phyloP scores from a whole-genome alignment of 163 green algal species.

The Trebouxiophyceae sp. region DNA sequence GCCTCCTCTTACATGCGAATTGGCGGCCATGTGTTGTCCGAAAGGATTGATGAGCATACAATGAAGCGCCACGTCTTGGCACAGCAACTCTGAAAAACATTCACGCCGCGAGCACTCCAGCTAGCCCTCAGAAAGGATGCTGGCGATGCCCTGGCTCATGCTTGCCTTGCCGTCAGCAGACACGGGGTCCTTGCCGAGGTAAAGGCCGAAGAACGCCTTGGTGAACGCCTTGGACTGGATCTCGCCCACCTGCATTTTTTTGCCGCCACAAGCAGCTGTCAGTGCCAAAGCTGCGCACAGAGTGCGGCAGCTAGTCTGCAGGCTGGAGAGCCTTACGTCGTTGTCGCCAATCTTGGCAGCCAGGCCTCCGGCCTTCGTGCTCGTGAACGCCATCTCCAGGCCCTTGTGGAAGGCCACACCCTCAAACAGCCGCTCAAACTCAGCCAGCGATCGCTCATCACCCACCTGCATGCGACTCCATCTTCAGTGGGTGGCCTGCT shows the following conservation, averaged over 20 bases:
- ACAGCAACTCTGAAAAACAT: too few relatives aligned
- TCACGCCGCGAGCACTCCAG: too few relatives aligned
- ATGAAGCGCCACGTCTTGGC: too few relatives aligned
- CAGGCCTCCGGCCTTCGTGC: slow-evolving; percentile 33
- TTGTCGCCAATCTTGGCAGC: slow-evolving; percentile 45
- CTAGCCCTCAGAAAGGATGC: too few relatives aligned
- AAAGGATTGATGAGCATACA: too few relatives aligned
- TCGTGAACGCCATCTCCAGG: slow-evolving; percentile 52
- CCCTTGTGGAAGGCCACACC: slow-evolving; percentile 50
- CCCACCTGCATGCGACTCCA: too few relatives aligned
- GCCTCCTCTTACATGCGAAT: too few relatives aligned
- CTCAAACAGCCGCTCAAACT: slow-evolving; percentile 56
- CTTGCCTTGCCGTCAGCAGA: slow-evolving; percentile 46
- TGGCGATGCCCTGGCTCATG: slow-evolving; percentile 48
- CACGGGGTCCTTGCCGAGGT: slow-evolving; percentile 51
- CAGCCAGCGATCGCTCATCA: slow-evolving; percentile 21
- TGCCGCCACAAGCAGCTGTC: too few relatives aligned
- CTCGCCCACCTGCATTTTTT: slow-evolving; percentile 24
- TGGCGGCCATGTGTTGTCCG: too few relatives aligned
- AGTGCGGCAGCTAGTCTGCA: too few relatives aligned
- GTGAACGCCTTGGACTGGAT: slow-evolving; percentile 29
- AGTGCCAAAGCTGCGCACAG: too few relatives aligned
- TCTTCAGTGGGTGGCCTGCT: too few relatives aligned
- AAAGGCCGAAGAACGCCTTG: slow-evolving; percentile 49
- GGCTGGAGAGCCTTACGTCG: slow-evolving; percentile 25